Evolutionary conservation across 1,284 basidiomycete genomes (phyloP).

Genomic region (Microbotryum violaceum): DNA sequence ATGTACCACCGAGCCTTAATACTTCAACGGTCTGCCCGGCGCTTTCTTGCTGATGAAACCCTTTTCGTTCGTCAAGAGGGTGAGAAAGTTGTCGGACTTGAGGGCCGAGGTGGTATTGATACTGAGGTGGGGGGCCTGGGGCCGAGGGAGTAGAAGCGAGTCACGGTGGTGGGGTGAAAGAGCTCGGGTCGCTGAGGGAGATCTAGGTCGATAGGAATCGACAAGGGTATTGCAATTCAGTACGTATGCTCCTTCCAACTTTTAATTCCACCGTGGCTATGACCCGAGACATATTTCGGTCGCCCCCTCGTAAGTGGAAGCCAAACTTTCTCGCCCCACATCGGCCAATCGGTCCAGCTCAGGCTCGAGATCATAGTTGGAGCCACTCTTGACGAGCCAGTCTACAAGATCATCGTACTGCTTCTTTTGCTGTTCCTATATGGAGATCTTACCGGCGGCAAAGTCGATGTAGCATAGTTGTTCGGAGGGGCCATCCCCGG

Average conservation of each 20-base stretch:
- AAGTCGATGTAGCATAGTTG: conserved; percentile 21
- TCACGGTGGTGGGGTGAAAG: conserved; percentile 22
- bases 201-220: not conserved
- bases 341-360: conserved; percentile 18
- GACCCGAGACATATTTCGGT: conserved; percentile 4
- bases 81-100: conserved; percentile 46
- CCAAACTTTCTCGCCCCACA: conserved; percentile 18
- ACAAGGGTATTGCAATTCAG: not conserved
- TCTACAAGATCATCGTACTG: conserved; percentile 2
- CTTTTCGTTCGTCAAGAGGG: conserved; percentile 49
- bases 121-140: conserved; percentile 9
- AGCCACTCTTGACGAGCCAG: conserved; percentile 22
- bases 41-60: conserved; percentile 46
- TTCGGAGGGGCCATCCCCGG: too few relatives aligned
- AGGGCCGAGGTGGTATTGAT: conserved; percentile 40
- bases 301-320: conserved; percentile 18
- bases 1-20: conserved; percentile 46
- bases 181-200: not conserved
- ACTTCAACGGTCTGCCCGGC: conserved; percentile 48
- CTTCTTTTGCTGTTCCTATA: not conserved
- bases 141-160: conserved; percentile 28
- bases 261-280: too few relatives aligned
- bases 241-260: too few relatives aligned
- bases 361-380: conserved; percentile 22
- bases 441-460: conserved; percentile 10